A percentile compares a stretch with the other conserved stretches of the same genome.
Evolutionary conservation across 805 yeast genomes (phyloP).

Genomic region (Cyberlindnera euphorbiiphila): DNA sequence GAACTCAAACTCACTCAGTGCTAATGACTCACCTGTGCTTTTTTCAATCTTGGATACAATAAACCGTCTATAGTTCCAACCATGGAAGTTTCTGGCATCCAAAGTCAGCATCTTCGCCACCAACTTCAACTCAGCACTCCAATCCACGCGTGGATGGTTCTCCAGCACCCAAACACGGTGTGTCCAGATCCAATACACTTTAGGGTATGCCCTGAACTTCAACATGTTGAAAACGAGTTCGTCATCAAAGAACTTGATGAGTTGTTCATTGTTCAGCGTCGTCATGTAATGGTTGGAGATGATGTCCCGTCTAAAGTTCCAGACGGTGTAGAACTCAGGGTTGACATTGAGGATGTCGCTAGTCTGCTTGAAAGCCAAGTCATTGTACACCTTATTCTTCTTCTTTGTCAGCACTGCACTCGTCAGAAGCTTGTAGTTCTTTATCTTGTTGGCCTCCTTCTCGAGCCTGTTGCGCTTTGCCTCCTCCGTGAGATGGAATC

Average conservation of each 20-base stretch:
- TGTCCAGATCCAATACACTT: conserved; percentile 96
- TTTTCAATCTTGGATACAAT: conserved; percentile 43
- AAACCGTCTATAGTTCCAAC: conserved; percentile 89
- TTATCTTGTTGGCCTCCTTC: conserved; percentile 60
- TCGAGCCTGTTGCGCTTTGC: conserved; percentile 46
- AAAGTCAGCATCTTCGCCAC: conserved; percentile 62
- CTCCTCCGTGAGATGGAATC: conserved; percentile 54
- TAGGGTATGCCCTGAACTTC: conserved; percentile 66
- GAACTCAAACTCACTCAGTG: conserved; percentile 61
- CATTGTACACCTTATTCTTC: conserved; percentile 29
- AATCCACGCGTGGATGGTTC: conserved; percentile 47
- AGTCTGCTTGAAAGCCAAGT: conserved; percentile 47
- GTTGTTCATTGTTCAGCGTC: conserved; percentile 21
- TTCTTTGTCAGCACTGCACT: conserved; percentile 38
- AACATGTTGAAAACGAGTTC: conserved; percentile 63
- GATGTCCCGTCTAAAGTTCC: conserved; percentile 87
- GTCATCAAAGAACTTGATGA: conserved; percentile 35
- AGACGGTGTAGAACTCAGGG: conserved; percentile 84
- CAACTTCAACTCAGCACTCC: conserved; percentile 68
- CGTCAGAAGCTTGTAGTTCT: conserved; percentile 46
- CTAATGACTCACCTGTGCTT: conserved; percentile 28
- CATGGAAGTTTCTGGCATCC: conserved; percentile 88
- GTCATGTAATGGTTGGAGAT: conserved; percentile 29
- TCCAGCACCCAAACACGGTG: conserved; percentile 83
- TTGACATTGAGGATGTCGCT: conserved; percentile 56